Conservation (phyloP, 2,329 filamentous ascomycete species). For the Fusarium caatingaense region DNA sequence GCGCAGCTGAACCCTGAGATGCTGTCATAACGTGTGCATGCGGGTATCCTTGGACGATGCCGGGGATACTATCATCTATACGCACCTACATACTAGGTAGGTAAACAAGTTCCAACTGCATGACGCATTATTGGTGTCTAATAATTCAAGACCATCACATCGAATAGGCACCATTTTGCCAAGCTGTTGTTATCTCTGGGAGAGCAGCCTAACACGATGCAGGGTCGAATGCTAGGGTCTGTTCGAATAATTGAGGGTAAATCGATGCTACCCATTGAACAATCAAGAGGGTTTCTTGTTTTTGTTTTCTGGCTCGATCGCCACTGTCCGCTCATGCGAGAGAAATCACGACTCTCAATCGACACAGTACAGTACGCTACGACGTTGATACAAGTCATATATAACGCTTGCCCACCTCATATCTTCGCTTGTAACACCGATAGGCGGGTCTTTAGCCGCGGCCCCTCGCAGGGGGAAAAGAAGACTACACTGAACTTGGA, state of each 20-base stretch:
- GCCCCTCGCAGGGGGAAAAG: slow-evolving; percentile 18
- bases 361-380: background rate
- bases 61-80: background rate
- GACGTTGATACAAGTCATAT: background rate
- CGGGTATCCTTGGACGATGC: slow-evolving; percentile 24
- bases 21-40: slow-evolving; percentile 32
- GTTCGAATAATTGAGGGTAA: background rate
- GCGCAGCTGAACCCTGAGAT: slow-evolving; percentile 14
- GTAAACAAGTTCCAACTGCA: slow-evolving; percentile 8
- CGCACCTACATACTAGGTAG: slow-evolving; percentile 9
- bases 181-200: background rate
- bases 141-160: slow-evolving; percentile 1
- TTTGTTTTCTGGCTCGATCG: background rate
- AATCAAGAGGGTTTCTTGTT: background rate
- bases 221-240: background rate
- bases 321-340: slow-evolving; percentile 28
- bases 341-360: slow-evolving; percentile 35
- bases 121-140: background rate
- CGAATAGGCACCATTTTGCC: background rate
- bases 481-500: slow-evolving; percentile 29
- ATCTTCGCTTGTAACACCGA: slow-evolving; percentile 39
- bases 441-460: slow-evolving; percentile 32
- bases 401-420: slow-evolving; percentile 15
- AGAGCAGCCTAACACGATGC: background rate
- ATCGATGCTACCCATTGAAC: background rate